phyloP scores from a whole-genome alignment of 2,329 filamentous ascomycete species.

The Neonectria punicea region DNA sequence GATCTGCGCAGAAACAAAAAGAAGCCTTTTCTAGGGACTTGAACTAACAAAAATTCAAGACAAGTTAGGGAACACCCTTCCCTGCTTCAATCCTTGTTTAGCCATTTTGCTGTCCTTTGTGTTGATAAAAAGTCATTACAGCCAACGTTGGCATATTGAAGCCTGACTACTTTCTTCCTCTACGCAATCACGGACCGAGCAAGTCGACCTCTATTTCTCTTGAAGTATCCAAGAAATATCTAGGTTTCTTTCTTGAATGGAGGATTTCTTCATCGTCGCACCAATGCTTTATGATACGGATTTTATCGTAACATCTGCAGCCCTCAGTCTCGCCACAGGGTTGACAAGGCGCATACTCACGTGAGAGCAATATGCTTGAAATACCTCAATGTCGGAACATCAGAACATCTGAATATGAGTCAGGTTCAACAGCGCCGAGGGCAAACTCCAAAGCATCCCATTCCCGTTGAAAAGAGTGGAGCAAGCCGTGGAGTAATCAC shows the following conservation, averaged over 20 bases:
- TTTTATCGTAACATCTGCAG: too few species aligned
- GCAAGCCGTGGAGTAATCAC: background rate
- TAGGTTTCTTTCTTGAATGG: too few species aligned
- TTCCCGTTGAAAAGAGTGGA: background rate
- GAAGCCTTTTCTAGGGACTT: background rate
- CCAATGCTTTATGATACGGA: background rate
- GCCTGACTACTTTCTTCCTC: too few species aligned
- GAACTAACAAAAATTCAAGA: too few species aligned
- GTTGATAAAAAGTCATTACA: too few species aligned
- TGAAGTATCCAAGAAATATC: too few species aligned
- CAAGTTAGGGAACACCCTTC: background rate
- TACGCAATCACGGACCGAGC: too few species aligned
- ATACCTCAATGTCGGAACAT: background rate
- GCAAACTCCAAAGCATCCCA: background rate
- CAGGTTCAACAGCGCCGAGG: background rate
- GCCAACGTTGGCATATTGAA: too few species aligned
- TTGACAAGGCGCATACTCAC: background rate
- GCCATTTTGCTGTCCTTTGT: too few species aligned
- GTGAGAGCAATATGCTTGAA: background rate
- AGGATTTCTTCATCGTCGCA: too few species aligned
- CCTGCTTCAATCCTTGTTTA: background rate
- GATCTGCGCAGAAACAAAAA: background rate
- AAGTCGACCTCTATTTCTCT: too few species aligned
- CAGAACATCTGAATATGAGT: background rate
- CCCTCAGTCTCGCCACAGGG: too few species aligned